These are phyloP conservation scores for Penstemon barbatus DNA, from an alignment of 257 asterid genomes.

Conservation along the genomic window DNA sequence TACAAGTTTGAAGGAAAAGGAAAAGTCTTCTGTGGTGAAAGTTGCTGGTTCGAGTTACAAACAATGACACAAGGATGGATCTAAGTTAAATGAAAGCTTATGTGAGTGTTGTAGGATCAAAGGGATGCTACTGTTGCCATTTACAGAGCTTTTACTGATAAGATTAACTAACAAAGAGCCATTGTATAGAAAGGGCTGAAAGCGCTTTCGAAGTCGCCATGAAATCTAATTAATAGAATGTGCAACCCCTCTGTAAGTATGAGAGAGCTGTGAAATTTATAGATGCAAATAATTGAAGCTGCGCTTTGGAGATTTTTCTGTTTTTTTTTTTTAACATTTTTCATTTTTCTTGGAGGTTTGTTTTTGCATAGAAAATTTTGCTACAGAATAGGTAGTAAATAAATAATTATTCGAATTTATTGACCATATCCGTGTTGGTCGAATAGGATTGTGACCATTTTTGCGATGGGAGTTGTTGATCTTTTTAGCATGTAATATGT, in stretches of 20 bases:
- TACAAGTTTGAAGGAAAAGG: constrained; percentile 58
- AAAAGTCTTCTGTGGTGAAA: constrained; percentile 41
- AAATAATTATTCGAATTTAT: constrained; percentile 31
- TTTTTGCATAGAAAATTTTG: constrained; percentile 50
- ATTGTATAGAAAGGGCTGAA: constrained; percentile 59
- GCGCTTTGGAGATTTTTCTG: constrained; percentile 23
- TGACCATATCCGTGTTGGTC: constrained; percentile 22
- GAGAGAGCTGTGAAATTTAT: constrained; percentile 42
- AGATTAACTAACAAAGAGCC: constrained; percentile 49
- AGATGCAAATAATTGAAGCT: constrained; percentile 50
- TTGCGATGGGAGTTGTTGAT: constrained; percentile 9
- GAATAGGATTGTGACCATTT: constrained; percentile 4
- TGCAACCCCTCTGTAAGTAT: constrained; percentile 64
- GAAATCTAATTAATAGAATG: constrained; percentile 34
- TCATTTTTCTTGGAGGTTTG: constrained; percentile 26
- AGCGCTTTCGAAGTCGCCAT: constrained; percentile 40
- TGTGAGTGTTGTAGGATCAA: not conserved
- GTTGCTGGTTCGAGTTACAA: constrained; percentile 49
- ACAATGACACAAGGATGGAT: constrained; percentile 38
- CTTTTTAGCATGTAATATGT: not conserved
- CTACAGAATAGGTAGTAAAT: constrained; percentile 35
- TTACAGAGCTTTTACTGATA: constrained; percentile 24
- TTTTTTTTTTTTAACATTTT: not conserved
- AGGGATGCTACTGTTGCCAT: not conserved
- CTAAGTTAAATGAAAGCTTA: constrained; percentile 12